A percentile compares a stretch with the other conserved stretches of the same genome.
Evolutionary conservation across 2,329 filamentous ascomycete species (phyloP).

Genomic region (Teratosphaeria gauchensis): DNA sequence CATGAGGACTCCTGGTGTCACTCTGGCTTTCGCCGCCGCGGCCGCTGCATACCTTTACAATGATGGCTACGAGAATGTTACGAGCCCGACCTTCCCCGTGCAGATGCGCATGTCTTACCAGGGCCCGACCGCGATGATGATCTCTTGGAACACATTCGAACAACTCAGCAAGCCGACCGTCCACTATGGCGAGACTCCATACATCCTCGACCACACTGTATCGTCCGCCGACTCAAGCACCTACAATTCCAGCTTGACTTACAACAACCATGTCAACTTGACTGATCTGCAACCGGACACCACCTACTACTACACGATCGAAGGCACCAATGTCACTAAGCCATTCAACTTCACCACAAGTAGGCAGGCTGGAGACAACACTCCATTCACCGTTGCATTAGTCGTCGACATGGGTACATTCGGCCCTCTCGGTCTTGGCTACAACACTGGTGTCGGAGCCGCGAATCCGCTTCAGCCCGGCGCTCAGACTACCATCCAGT

Average conservation of each 20-base stretch:
- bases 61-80: neutral
- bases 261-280: conserved; percentile 15
- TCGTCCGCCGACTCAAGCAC: conserved; percentile 7
- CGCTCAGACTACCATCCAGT: conserved; percentile 47
- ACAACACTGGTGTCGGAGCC: conserved; percentile 38
- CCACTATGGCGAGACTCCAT: conserved; percentile 2
- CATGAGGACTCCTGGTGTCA: too few relatives aligned
- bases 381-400: conserved; percentile 43
- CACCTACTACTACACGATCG: conserved; percentile 12
- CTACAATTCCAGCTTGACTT: conserved; percentile 11
- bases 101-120: conserved; percentile 8
- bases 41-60: neutral
- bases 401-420: conserved; percentile 40
- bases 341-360: conserved; percentile 6
- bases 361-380: conserved; percentile 35
- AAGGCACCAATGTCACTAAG: conserved; percentile 1
- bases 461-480: conserved; percentile 41
- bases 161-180: conserved; percentile 7
- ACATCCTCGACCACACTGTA: neutral
- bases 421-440: conserved; percentile 26
- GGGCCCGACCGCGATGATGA: conserved; percentile 6
- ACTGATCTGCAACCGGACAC: conserved; percentile 10
- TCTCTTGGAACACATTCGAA: conserved; percentile 10
- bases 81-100: neutral
- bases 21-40: neutral